Percentiles rank a stretch among this genome's conserved stretches.
phyloP scores from a whole-genome alignment of 129 eudicot species.

The Centella asiatica region DNA sequence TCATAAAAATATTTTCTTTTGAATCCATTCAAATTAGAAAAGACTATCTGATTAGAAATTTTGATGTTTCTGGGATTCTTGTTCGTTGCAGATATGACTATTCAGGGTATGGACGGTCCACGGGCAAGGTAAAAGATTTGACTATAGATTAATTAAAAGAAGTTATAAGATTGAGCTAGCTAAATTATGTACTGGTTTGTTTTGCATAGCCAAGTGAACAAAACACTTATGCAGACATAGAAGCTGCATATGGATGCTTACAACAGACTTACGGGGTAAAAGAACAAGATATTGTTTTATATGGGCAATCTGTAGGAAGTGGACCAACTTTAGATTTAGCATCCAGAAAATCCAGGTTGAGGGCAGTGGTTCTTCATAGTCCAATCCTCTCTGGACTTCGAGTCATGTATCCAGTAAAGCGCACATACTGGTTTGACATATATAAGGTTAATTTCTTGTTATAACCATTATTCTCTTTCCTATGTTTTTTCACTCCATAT shows the following conservation, averaged over 20 bases:
- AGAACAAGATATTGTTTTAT: conserved; percentile 80
- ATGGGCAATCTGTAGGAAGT: conserved; percentile 98
- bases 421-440: conserved; percentile 94
- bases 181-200: conserved; percentile 12
- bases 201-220: conserved; percentile 75
- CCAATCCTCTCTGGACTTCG: conserved; percentile 90
- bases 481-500: too few species aligned
- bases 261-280: conserved; percentile 66
- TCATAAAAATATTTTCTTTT: too few species aligned
- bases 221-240: conserved; percentile 93
- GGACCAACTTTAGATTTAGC: conserved; percentile 95
- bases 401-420: conserved; percentile 97
- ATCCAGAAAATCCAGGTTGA: conserved; percentile 60
- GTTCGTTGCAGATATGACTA: conserved; percentile 81
- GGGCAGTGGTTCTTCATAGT: conserved; percentile 97
- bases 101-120: conserved; percentile 87
- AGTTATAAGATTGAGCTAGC: conserved; percentile 3
- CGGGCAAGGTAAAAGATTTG: conserved; percentile 62
- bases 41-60: too few species aligned
- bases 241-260: conserved; percentile 88
- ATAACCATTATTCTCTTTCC: too few species aligned
- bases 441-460: conserved; percentile 50
- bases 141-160: background rate
- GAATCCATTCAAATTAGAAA: too few species aligned
- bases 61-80: conserved; percentile 11